Base-by-base conservation (phyloP, 1,139 yeast genomes). In the Kluyveromyces marxianus region DNA sequence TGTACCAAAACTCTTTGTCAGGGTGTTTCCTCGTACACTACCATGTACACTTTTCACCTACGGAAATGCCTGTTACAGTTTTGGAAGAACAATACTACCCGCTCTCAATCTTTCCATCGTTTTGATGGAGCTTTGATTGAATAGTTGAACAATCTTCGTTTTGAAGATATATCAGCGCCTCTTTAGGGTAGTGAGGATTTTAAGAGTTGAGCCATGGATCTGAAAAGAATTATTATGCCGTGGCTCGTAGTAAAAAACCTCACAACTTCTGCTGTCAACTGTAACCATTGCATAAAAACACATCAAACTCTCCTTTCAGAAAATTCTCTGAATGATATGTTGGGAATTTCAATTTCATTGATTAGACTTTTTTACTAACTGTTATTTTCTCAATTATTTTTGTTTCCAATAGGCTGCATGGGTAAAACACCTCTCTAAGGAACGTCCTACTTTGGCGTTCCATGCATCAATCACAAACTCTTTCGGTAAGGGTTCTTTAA, bases 391-490 rank as follows among this genome's bases (percentile, higher is more conserved):
- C 31, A 29, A 29, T 21, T 32, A 6, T 32, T 35, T 35, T 4
- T 21, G 25, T 7, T 35, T 24, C 8, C 37, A 35, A 51, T 67
- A 90, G 97, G 97, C 97, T 66, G 96, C 97, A 42, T 92, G 98
- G 98, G 96, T 92, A 44, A 92, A 92, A 66, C 92, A 85, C 65
- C 74, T 92, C 55, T 89, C 97, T 2, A 89, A 87, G 62, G 86
- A 81, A 50, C 88, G 80, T 63, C 98, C 98, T 42, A 92, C 98
- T 3, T 74, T 92, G 59, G 98, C 98, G 52, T 92, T 92, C 74
- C 98, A 92, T 67, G 97, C 98, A 3, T 89, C 97, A 3, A 92
- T 92, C 57, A 92, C 95, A 54, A 92, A 92, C 66, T 89, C 97
- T 0, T 92, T 92, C 63, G 98, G 98, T 70, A 92, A 92, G 65